Base-by-base conservation (phyloP, 805 yeast species). In the Candida peoriensis region DNA sequence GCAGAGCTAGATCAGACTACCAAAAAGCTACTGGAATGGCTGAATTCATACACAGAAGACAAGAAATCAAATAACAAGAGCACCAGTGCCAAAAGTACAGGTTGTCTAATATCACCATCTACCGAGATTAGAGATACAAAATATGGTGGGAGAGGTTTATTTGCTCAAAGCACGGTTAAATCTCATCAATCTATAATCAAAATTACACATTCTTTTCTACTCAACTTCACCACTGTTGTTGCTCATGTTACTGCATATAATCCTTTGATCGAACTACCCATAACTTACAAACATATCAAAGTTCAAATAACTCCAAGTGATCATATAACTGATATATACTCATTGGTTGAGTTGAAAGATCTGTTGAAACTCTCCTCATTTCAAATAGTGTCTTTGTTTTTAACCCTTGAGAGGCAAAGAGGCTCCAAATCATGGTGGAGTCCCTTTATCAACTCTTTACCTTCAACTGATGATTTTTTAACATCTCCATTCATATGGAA, bases 401-500 rank as follows among this genome's bases (percentile, higher is more conserved):
- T 78, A 3, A 54, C 63, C 5, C 48, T 73, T 12, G 84, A 78
- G 44, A 43, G 36, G 2, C 49, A 48, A 24, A 53, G 80, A 32
- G 56, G 51, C 2, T 28, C 37, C 1, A 41, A 42, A 3, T 74
- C 82, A 1, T 77, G 66, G 49, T 86, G 94, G 94, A 51, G 55
- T 27, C 85, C 86, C 0, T 85, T 85, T 52, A 55, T 85, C 9
- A 67, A 70, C 22, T 70, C 76, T 43, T 66, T 86, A 38, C 96
- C 96, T 0, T 50, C 61, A 0, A 39, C 63, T 11, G 51, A 58
- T 0, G 88, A 81, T 27, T 71, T 86, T 36, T 44, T 46, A 0
- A 42, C 66, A 1, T 64, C 79, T 3, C 96, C 96, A 1, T 57
- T 85, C 25, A 60, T 70, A 1, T 84, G 95, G 95, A 45, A 64